Base-by-base conservation (phyloP, 2,329 filamentous ascomycete genomes). In the Ceratocystis cubensis region DNA sequence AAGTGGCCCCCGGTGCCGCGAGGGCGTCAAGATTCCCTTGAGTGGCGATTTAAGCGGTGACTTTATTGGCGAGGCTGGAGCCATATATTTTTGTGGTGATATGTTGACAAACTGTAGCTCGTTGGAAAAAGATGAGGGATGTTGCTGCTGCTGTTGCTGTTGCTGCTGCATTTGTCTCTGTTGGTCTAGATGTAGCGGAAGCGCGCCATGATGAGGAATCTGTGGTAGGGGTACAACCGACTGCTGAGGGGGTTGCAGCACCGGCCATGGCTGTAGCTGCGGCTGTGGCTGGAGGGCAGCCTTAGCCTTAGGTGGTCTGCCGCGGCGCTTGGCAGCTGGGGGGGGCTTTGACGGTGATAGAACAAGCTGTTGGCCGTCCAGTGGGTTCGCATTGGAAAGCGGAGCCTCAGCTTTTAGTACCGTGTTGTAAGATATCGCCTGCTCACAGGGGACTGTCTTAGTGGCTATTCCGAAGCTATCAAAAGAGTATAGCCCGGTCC, bases 1-100 rank as follows among this genome's bases (percentile, higher is more conserved):
- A 22, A 67, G 64, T 22, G 68, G 61, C 48, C 72, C 73, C 7
- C 68, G 69, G 56, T 71, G 78, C 72, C 80, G 82, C 20, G 76
- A 76, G 2, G 84, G 83, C 2, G 81, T 81, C 53, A 85, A 72
- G 66, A 86, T 86, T 6, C 83, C 78, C 71, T 81, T 84, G 8
- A 81, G 76, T n/a, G 73, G 69, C 46, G 68, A 53, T 44, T 65
- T 66, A 13, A 64, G 22, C 2, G 66, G 66, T 15, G 62, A 64
- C 45, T 65, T 68, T 4, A 65, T 33, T 2, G 66, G 66, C 17
- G 63, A 65, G 20, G 61, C 56, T 7, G 64, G 59, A 5, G 64
- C 63, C 30, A 48, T 41, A 2, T 28, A n/a, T 30, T 68, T 68
- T 5, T 61, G 45, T 10, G 64, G 63, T 5, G 66, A 68, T 50